Conservation (phyloP, 331 rosid species). For the Acacia pycnantha region DNA sequence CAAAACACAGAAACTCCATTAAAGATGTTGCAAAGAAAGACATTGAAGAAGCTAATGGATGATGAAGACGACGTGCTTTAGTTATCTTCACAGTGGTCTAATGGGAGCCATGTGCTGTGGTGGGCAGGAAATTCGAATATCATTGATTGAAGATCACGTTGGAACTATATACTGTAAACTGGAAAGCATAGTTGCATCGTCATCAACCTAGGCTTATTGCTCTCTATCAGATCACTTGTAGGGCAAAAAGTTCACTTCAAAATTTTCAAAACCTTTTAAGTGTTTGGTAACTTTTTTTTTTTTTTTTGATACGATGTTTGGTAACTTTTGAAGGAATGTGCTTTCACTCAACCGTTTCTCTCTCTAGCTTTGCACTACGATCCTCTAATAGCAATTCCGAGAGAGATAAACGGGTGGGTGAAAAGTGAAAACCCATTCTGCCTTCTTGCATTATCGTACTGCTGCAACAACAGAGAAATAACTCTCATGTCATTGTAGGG, state of each 20-base stretch:
- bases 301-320: no score
- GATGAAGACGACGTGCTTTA: background rate
- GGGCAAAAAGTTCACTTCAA: background rate
- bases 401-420: background rate
- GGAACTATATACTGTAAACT: background rate
- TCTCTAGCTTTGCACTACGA: no score
- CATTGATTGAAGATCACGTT: background rate
- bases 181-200: background rate
- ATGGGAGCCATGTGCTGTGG: background rate
- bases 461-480: background rate
- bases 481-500: background rate
- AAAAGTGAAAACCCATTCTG: no score
- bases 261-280: no score
- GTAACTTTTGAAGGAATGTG: no score
- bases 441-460: background rate
- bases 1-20: constrained; percentile 10
- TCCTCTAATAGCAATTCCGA: background rate
- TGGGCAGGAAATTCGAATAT: constrained; percentile 17
- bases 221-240: background rate
- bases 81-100: background rate
- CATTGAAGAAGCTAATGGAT: background rate
- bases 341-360: no score
- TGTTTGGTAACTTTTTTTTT: background rate
- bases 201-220: background rate
- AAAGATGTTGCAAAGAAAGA: background rate